These are phyloP conservation scores for Amanita rubescens DNA, from an alignment of 768 basidiomycete genomes.

Conservation along the genomic window DNA sequence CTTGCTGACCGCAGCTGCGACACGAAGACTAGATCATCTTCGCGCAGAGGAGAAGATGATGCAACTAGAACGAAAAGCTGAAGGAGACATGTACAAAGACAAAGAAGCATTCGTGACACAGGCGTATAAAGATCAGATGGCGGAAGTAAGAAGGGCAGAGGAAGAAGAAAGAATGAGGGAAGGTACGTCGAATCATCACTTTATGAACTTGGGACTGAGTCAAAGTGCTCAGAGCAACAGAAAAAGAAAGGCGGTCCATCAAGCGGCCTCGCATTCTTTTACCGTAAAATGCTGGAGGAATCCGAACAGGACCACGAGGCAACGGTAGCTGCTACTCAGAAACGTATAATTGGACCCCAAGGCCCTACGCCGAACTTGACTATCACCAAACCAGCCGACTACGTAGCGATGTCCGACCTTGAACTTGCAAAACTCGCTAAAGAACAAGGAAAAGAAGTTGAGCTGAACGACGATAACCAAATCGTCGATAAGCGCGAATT, in stretches of 20 bases:
- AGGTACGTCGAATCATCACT: conserved; percentile 42
- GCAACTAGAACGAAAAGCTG: conserved; percentile 83
- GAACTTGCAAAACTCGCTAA: conserved; percentile 66
- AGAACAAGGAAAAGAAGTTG: conserved; percentile 76
- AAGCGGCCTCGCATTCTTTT: conserved; percentile 84
- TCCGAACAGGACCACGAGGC: conserved; percentile 80
- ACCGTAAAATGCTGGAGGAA: conserved; percentile 69
- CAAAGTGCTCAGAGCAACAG: conserved; percentile 40
- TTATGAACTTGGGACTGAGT: neutral
- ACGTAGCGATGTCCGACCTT: conserved; percentile 57
- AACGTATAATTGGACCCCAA: conserved; percentile 57
- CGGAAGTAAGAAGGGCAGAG: conserved; percentile 81
- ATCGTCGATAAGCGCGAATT: conserved; percentile 95
- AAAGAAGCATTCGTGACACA: conserved; percentile 98
- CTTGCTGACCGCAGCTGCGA: conserved; percentile 75
- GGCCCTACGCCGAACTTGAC: conserved; percentile 60
- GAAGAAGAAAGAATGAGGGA: conserved; percentile 87
- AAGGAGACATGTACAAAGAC: conserved; percentile 90
- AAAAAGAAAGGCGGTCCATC: conserved; percentile 50
- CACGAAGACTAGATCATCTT: conserved; percentile 79
- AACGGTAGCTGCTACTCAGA: conserved; percentile 70
- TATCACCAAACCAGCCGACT: conserved; percentile 65
- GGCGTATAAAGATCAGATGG: conserved; percentile 96
- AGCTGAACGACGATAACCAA: conserved; percentile 95
- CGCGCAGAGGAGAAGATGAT: conserved; percentile 98